Evolutionary conservation across 495 filamentous ascomycete genomes (phyloP).

Genomic region (Aspergillus bridgeri): DNA sequence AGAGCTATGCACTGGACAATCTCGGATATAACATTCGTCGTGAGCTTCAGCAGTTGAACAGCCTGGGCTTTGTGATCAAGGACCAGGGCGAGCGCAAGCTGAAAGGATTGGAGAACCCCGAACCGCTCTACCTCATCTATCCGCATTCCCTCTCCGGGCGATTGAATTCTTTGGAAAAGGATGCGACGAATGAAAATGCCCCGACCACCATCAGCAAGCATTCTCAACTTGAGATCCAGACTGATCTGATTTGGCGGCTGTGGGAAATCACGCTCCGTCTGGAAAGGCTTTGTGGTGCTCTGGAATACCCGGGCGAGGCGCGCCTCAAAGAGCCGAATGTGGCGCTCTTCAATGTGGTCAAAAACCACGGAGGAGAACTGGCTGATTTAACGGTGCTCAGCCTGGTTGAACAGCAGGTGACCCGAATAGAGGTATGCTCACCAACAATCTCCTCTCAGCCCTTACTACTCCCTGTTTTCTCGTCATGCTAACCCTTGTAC

Average conservation of each 20-base stretch:
- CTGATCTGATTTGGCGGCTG: conserved; percentile 79
- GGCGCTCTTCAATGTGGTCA: conserved; percentile 78
- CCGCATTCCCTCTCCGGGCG: conserved; percentile 84
- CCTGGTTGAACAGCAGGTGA: conserved; percentile 91
- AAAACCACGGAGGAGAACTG: conserved; percentile 76
- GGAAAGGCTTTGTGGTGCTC: conserved; percentile 84
- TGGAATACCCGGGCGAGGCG: conserved; percentile 61
- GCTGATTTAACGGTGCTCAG: conserved; percentile 81
- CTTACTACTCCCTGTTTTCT: neutral
- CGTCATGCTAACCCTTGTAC: neutral
- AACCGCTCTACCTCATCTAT: conserved; percentile 90
- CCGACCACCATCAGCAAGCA: conserved; percentile 45
- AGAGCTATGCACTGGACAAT: conserved; percentile 63
- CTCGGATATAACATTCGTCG: conserved; percentile 67
- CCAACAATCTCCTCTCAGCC: conserved; percentile 49
- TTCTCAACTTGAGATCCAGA: conserved; percentile 67
- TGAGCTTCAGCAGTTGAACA: conserved; percentile 81
- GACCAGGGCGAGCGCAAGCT: conserved; percentile 90
- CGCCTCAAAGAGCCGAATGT: conserved; percentile 70
- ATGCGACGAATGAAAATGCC: conserved; percentile 30
- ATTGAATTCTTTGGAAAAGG: conserved; percentile 56
- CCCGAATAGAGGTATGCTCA: conserved; percentile 64
- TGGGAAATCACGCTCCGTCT: conserved; percentile 88
- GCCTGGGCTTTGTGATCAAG: conserved; percentile 94
- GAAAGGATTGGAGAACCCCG: conserved; percentile 96